Evolutionary conservation across 1,139 yeast species (phyloP), one percentile per base, ranked within the genome.

Genomic region (Meyerozyma carpophila): DNA sequence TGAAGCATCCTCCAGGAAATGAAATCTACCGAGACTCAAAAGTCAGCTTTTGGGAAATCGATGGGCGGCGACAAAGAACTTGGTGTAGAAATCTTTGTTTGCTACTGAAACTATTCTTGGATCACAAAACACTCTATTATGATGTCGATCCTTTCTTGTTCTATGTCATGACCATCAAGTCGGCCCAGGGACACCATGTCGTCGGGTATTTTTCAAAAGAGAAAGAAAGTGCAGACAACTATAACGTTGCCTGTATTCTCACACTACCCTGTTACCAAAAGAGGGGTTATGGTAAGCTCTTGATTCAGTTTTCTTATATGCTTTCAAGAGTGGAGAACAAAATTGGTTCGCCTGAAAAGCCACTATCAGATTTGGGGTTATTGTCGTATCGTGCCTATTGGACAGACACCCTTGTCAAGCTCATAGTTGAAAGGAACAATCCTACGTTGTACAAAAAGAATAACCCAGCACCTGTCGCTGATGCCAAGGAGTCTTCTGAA

Each of bases 131-230:
- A 0, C 74, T 93, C 39, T 94, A 91, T 63, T 93, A 91, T 62
- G 99, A 94, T 61, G 98, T 93, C 39, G 98, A 93, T 61, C 98
- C 99, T 5, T 93, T 93, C 57, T 68, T 93, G 55, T 93, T 93
- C 58, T 93, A 93, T 62, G 85, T 96, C 56, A 91, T 94, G 98
- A 90, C 98, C 0, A 77, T 82, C 48, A 77, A 88, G 49, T 95
- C 91, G 52, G 88, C 84, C 48, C 77, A 81, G 52, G 97, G 98
- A 3, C 97, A 91, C 62, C 98, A 93, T 64, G 71, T 93, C 42
- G 96, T 93, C 10, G 99, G 99, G 0, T 93, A 87, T 60, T 93
- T 93, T 58, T 91, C 98, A 2, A 93, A 93, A 56, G 99, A 93
- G 63, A 93, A 93, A 63, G 98, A 91, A 64, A 82, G 91, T 51